Evolutionary conservation across 305 asterid species (phyloP), one percentile per base, ranked within the genome.

Genomic region (Solanum aculeatissimum): DNA sequence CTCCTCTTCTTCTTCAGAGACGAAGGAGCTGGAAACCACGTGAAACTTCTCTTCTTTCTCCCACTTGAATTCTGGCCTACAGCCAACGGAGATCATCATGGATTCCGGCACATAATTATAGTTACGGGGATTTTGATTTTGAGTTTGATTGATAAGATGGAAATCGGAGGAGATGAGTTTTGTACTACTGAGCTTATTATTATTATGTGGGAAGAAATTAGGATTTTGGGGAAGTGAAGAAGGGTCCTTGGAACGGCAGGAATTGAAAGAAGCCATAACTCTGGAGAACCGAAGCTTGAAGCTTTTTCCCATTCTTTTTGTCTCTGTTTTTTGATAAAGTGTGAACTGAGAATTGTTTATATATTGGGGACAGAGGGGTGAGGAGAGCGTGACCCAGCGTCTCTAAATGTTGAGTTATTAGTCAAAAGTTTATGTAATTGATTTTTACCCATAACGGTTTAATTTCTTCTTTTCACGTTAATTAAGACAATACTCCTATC

Each of bases 21-120:
- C 49, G 2, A 74, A 74, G 0, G 58, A 74, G 49, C 89, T 89
- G 35, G 95, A 93, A 54, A 94, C 89, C 69, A 93, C 95, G 83
- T 93, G 97, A 94, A 97, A 92, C 66, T 95, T 92, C 7, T 91
- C 96, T 77, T 94, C 96, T 83, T 91, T 85, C 38, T 89, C 85
- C 98, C 98, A 93, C 82, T 88, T 89, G 83, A 91, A 93, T 8
- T 85, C 86, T 8, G 85, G 84, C 0, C 87, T 84, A 72, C 86
- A 60, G 3, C 85, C 86, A 84, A 78, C 80, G 65, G 91, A 82
- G 35, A 83, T 57, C 88, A 88, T 65, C 88, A 88, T 81, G 81
- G 93, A 83, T 27, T 91, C 82, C 49, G 77, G 43, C 43, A 27
- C 43, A 7, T 14, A 65, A 82, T 57, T 57, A n/a, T 25, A 25